Percentiles rank a stretch among this genome's conserved stretches.
These are phyloP conservation scores for Gossypium longicalyx DNA, from an alignment of 345 rosid genomes.

Conservation along the genomic window DNA sequence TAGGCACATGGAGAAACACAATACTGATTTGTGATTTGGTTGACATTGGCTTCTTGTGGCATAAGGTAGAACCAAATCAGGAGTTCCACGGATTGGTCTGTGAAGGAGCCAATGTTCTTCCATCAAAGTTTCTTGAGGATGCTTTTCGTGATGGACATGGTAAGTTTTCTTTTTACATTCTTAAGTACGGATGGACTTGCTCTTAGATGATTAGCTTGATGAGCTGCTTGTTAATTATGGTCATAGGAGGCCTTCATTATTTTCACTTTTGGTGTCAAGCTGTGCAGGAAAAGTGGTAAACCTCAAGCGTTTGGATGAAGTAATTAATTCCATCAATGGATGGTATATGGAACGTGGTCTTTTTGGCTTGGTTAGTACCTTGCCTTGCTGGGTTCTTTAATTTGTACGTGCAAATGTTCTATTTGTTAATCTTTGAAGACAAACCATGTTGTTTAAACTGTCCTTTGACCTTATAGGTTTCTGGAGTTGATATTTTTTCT, in stretches of 20 bases:
- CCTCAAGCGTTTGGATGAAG: slow-evolving; percentile 81
- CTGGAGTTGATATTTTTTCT: slow-evolving; percentile 42
- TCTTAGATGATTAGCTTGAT: slow-evolving; percentile 11
- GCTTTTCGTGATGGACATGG: slow-evolving; percentile 73
- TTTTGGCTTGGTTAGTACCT: slow-evolving; percentile 24
- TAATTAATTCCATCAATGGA: slow-evolving; percentile 81
- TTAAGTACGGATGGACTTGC: slow-evolving; percentile 19
- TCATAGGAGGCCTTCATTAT: slow-evolving; percentile 30
- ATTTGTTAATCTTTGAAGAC: not conserved
- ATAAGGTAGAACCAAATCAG: slow-evolving; percentile 97
- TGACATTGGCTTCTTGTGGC: slow-evolving; percentile 42
- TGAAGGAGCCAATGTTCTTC: slow-evolving; percentile 96
- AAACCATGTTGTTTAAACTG: not conserved
- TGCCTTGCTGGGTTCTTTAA: slow-evolving; percentile 3
- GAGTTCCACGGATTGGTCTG: slow-evolving; percentile 88
- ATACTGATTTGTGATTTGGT: not conserved
- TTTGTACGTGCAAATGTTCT: not conserved
- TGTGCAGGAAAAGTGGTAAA: slow-evolving; percentile 95
- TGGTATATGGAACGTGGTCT: slow-evolving; percentile 37
- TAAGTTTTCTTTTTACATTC: slow-evolving; percentile 33
- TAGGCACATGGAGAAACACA: not conserved
- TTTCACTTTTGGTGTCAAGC: slow-evolving; percentile 62
- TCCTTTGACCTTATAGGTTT: slow-evolving; percentile 42
- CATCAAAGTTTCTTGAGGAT: slow-evolving; percentile 73
- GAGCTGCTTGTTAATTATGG: slow-evolving; percentile 17